Evolutionary conservation across 225 moss, liverwort and hornwort species (phyloP).

Genomic region (Lunularia cruciata): DNA sequence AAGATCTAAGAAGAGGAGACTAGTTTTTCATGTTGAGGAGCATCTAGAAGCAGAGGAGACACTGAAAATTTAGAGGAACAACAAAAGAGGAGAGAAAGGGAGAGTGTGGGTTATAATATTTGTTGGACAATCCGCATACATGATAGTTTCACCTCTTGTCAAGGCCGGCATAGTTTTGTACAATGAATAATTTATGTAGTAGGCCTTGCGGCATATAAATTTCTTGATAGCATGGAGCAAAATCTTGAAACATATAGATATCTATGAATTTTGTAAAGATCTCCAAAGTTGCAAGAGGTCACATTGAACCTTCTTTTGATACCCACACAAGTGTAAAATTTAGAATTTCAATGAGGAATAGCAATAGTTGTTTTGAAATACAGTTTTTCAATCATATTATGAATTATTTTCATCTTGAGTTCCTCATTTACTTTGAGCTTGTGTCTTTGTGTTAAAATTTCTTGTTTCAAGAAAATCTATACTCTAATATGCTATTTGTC

Average conservation of each 20-base stretch:
- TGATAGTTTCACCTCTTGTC: constrained; percentile 8
- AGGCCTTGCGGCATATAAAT: constrained; percentile 20
- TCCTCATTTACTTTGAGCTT: no score
- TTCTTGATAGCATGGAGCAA: constrained; percentile 9
- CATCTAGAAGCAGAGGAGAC: no score
- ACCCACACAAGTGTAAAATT: constrained; percentile 11
- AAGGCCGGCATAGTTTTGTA: constrained; percentile 24
- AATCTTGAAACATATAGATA: constrained; percentile 21
- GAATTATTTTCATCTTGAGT: no score
- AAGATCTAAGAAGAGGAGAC: no score
- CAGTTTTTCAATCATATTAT: no score
- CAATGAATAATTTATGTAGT: neutral
- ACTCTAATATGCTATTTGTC: no score
- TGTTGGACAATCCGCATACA: constrained; percentile 11
- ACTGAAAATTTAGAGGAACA: no score
- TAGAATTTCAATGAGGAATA: constrained; percentile 9
- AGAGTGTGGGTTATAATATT: no score
- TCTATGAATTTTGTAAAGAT: constrained; percentile 38
- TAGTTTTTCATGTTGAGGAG: no score
- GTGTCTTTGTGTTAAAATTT: no score
- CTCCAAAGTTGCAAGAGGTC: constrained; percentile 18
- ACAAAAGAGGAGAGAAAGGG: no score
- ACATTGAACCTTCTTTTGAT: constrained; percentile 37
- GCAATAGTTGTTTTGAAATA: neutral
- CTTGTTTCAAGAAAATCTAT: no score